Conservation (phyloP, 345 rosid genomes). For the rapeseed (Brassica napus) region DNA sequence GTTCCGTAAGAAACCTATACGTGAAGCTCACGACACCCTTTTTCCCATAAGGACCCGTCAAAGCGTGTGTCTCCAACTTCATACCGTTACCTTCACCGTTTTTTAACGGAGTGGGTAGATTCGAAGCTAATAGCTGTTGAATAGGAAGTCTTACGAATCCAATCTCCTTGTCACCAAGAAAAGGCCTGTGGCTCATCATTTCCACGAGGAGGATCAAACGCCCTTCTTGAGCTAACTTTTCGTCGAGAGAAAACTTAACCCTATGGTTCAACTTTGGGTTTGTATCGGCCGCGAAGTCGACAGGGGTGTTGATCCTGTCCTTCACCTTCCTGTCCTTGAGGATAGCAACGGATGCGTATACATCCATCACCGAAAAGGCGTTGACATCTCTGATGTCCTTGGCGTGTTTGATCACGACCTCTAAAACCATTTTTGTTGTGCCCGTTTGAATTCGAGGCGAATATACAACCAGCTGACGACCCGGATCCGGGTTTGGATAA, state of each 20-base stretch:
- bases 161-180: conserved; percentile 62
- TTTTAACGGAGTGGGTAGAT: conserved; percentile 8
- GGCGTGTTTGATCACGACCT: conserved; percentile 49
- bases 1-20: conserved; percentile 47
- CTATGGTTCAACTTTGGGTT: conserved; percentile 66
- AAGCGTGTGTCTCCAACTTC: conserved; percentile 55
- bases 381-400: conserved; percentile 62
- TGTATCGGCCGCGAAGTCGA: conserved; percentile 44
- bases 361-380: conserved; percentile 68
- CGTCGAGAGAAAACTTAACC: conserved; percentile 53
- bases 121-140: conserved; percentile 51
- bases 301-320: conserved; percentile 49
- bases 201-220: conserved; percentile 49
- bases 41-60: conserved; percentile 48
- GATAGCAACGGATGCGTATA: conserved; percentile 58
- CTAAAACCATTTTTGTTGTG: neutral
- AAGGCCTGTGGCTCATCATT: conserved; percentile 56
- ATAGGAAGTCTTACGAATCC: conserved; percentile 66
- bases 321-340: conserved; percentile 43
- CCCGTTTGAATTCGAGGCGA: conserved; percentile 11
- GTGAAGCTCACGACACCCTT: conserved; percentile 64
- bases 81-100: conserved; percentile 28
- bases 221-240: conserved; percentile 48
- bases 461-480: neutral
- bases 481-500: conserved; percentile 15